Evolutionary conservation across 176 grass and related monocot genomes (phyloP), one percentile per base, ranked within the genome.

Genomic region (Cenchrus fungigraminus): DNA sequence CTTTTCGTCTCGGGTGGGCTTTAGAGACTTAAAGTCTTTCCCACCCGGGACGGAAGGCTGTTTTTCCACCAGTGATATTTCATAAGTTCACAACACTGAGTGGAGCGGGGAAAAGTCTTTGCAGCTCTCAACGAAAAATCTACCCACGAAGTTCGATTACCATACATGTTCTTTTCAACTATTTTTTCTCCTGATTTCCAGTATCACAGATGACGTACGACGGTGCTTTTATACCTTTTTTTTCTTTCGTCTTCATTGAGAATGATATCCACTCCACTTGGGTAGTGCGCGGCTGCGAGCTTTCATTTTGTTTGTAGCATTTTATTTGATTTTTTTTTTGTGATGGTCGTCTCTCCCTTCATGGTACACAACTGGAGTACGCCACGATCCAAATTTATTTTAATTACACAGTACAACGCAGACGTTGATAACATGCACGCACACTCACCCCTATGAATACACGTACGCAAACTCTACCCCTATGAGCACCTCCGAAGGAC

Each of bases 261-360:
- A 64, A 70, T 22, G 42, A 60, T 71, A 86, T 57, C 54, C 37
- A 28, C 8, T 78, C 79, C 79, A 66, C 79, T 83, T 82, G 84
- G 73, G 83, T 66, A 43, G 74, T 34, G 71, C 77, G 28, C 10
- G 19, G 13, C 1, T 72, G 8, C 8, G 14, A 66, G 19, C 29
- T 77, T 78, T 78, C 40, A 15, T 29, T 0, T 69, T 64, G 3
- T 59, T 74, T 79, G 47, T 46, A 17, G 25, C 25, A 25, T 25
- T 25, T 25, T 25, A 25, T 25, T 25, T 25, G 25, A 25, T 25
- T 44, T 8, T 56, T 8, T 37, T 40, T 3, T 59, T 82, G 40
- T 49, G 74, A 15, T 43, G 68, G 43, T 3, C 6, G 66, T 25
- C 37, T 57, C 47, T 34, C 34, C 4, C 60, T 65, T 49, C 65